Percentiles rank a stretch among this genome's conserved stretches.
These are phyloP conservation scores for Pythium insidiosum DNA, from an alignment of 352 stramenopile species.

Conservation along the genomic window DNA sequence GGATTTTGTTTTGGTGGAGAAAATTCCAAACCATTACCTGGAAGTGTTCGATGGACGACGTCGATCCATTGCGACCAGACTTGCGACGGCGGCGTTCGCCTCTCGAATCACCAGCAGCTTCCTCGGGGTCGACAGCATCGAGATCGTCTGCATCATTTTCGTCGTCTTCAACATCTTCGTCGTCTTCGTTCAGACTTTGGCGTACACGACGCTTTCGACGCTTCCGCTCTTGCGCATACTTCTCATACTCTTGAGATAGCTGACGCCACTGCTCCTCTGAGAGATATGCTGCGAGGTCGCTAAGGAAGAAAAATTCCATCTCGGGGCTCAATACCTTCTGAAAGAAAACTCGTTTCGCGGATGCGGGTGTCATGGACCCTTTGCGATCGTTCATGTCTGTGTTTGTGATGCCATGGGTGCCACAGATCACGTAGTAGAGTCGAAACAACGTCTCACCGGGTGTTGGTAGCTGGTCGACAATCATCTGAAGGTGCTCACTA, in stretches of 20 bases:
- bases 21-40: conserved; percentile 60
- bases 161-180: conserved; percentile 1
- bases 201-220: conserved; percentile 10
- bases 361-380: neutral
- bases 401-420: conserved; percentile 11
- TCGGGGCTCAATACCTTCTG: conserved; percentile 40
- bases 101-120: neutral
- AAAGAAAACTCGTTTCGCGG: conserved; percentile 51
- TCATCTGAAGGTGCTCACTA: conserved; percentile 40
- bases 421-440: conserved; percentile 44
- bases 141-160: conserved; percentile 4
- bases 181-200: conserved; percentile 3
- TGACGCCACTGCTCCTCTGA: conserved; percentile 61
- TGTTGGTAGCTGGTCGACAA: conserved; percentile 45
- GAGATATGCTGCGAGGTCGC: conserved; percentile 43
- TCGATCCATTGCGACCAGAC: too few relatives aligned
- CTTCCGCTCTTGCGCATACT: conserved; percentile 28
- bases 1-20: conserved; percentile 34
- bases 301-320: conserved; percentile 71
- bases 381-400: conserved; percentile 5
- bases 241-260: conserved; percentile 57
- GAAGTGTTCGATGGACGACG: conserved; percentile 34
- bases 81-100: too few relatives aligned
- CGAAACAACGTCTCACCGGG: conserved; percentile 52
- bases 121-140: conserved; percentile 3